Percentiles rank a stretch among this genome's conserved stretches.
These are phyloP conservation scores for Cyberlindnera euphorbiiphila DNA, from an alignment of 805 yeast genomes.

Conservation along the genomic window DNA sequence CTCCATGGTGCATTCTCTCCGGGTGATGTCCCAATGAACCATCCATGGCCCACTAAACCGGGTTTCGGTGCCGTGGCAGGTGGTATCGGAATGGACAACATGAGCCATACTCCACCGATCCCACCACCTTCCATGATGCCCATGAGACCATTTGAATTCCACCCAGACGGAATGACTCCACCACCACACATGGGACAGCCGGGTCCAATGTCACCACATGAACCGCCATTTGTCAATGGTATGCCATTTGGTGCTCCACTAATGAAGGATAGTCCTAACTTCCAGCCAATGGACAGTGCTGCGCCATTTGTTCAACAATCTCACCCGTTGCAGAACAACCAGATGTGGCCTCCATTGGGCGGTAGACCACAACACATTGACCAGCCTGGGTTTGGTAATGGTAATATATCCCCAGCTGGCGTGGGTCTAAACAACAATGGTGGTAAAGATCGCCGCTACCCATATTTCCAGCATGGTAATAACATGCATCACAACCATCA, in stretches of 20 bases:
- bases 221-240: conserved; percentile 3
- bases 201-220: conserved; percentile 15
- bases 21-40: conserved; percentile 16
- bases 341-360: conserved; percentile 25
- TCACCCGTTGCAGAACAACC: conserved; percentile 20
- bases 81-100: conserved; percentile 14
- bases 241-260: conserved; percentile 15
- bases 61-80: conserved; percentile 19
- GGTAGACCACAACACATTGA: conserved; percentile 18
- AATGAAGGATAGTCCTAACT: conserved; percentile 16
- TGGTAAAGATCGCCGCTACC: conserved; percentile 18
- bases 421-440: conserved; percentile 15
- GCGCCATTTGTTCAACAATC: conserved; percentile 16
- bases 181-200: conserved; percentile 15
- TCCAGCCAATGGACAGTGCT: conserved; percentile 17
- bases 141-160: conserved; percentile 26
- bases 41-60: conserved; percentile 25
- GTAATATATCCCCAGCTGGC: conserved; percentile 12
- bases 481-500: conserved; percentile 14
- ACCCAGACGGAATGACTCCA: conserved; percentile 25
- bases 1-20: conserved; percentile 21
- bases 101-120: conserved; percentile 24
- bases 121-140: conserved; percentile 28
- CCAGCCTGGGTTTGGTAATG: conserved; percentile 9
- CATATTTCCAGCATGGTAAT: conserved; percentile 16